These are phyloP conservation scores for peach (Prunus persica) DNA, from an alignment of 306 rosid genomes.

Conservation along the genomic window DNA sequence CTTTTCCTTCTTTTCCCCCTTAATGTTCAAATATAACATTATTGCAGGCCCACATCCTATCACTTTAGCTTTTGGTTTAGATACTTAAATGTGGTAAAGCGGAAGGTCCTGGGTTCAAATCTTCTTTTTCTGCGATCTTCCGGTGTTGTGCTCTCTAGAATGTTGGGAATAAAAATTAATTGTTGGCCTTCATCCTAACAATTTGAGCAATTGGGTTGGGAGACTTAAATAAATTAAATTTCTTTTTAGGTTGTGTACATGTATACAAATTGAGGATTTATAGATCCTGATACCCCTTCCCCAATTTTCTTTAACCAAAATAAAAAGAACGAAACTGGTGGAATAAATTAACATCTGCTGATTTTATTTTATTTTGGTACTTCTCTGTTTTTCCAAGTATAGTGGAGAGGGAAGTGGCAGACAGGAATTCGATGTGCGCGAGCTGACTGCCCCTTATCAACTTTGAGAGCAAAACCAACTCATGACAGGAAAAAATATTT, in stretches of 20 bases:
- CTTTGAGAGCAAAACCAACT: conserved; percentile 94
- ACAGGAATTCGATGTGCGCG: conserved; percentile 92
- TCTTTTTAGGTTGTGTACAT: background rate
- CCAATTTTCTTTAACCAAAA: background rate
- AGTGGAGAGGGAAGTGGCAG: conserved; percentile 99
- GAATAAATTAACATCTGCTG: conserved; percentile 11
- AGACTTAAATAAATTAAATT: background rate
- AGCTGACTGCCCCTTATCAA: conserved; percentile 95
- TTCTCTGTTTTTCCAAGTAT: conserved; percentile 34
- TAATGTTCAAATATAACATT: background rate
- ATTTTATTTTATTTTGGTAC: conserved; percentile 23
- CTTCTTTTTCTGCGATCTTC: background rate
- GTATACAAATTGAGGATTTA: background rate
- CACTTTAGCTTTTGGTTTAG: background rate
- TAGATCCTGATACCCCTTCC: background rate
- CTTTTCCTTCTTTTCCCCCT: background rate
- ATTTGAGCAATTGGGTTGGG: background rate
- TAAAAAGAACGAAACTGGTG: background rate
- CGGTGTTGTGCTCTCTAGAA: background rate
- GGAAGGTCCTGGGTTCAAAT: background rate
- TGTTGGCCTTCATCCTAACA: background rate
- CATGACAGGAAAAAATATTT: conserved; percentile 89
- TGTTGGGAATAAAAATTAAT: background rate
- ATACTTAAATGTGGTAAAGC: background rate
- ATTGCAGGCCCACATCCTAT: background rate